Percentiles rank a stretch among this genome's conserved stretches.
Evolutionary conservation across 208 protist genomes (phyloP).

Genomic region (Leptomonas pyrrhocoris): DNA sequence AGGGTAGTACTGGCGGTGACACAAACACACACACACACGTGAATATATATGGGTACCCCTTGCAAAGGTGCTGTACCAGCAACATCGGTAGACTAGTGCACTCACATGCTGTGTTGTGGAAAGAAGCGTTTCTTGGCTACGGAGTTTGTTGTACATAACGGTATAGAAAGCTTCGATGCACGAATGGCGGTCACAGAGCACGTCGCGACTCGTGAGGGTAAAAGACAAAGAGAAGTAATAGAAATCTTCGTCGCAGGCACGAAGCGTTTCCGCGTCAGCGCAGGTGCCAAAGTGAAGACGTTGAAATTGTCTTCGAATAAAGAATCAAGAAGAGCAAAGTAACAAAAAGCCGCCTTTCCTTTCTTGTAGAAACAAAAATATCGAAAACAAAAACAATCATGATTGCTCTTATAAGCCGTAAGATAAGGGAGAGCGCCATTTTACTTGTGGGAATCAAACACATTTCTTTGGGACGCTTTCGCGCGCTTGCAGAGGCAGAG

Average conservation of each 20-base stretch:
- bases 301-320: neutral
- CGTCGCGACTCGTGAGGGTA: neutral
- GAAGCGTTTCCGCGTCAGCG: neutral
- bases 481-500: too few relatives aligned
- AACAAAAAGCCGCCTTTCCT: neutral
- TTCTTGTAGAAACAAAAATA: neutral
- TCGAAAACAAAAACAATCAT: too few relatives aligned
- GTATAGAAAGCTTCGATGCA: neutral
- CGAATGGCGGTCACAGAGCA: neutral
- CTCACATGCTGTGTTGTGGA: too few relatives aligned
- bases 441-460: too few relatives aligned
- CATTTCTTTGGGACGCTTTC: too few relatives aligned
- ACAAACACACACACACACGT: neutral
- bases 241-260: constrained; percentile 1
- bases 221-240: constrained; percentile 8
- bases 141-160: neutral
- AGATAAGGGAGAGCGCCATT: too few relatives aligned
- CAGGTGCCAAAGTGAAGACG: neutral
- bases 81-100: too few relatives aligned
- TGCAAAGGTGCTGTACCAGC: too few relatives aligned
- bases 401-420: too few relatives aligned
- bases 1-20: neutral
- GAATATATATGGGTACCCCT: too few relatives aligned
- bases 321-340: neutral
- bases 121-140: neutral